Base-by-base conservation (phyloP, 2,329 filamentous ascomycete genomes). In the Calcarisporium arbuscula region DNA sequence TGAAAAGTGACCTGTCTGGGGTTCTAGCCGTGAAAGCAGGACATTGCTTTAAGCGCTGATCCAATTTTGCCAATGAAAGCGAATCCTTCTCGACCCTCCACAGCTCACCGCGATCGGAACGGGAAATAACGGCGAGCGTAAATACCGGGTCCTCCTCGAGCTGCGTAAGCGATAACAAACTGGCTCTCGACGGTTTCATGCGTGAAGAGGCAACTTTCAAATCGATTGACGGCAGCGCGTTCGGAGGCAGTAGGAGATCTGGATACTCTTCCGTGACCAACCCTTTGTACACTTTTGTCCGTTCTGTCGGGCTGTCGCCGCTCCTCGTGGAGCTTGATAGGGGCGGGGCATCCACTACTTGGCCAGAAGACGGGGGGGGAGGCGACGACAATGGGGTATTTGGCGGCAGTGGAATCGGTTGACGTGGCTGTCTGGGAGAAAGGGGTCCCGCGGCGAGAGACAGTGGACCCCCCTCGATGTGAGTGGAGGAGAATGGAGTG, bases 41-140 rank as follows among this genome's bases (percentile, higher is more conserved):
- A 29, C 81, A 76, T 36, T 84, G 77, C 56, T 85, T 89, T 42
- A 98, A 62, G 38, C 85, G 78, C 36, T 85, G 74, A 54, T 96
- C 90, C 22, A 98, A 69, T 44, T 82, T 80, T n/a, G 78, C 74
- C 19, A 98, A 67, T 19, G 90, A 87, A 11, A 75, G 66, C 4
- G 85, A 84, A 41, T 94, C 87, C 60, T 98, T 98, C 61, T 98
- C 92, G 6, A 95, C 78, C 19, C 90, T 80, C 90, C 92, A 96
- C 9, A 98, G 68, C 56, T 96, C 90, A 36, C 73, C 75, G 4
- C 75, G 67, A 42, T 87, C 79, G 1, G 80, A 81, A 35, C 89
- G 80, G 8, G 84, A 84, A 49, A 87, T 82, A 22, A 98, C 67
- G 14, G 88, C 89, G 34, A 98, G 67, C 0, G 88, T 95, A 51